phyloP scores from a whole-genome alignment of 2,329 filamentous ascomycete genomes.

The Nectriaceae sp. region DNA sequence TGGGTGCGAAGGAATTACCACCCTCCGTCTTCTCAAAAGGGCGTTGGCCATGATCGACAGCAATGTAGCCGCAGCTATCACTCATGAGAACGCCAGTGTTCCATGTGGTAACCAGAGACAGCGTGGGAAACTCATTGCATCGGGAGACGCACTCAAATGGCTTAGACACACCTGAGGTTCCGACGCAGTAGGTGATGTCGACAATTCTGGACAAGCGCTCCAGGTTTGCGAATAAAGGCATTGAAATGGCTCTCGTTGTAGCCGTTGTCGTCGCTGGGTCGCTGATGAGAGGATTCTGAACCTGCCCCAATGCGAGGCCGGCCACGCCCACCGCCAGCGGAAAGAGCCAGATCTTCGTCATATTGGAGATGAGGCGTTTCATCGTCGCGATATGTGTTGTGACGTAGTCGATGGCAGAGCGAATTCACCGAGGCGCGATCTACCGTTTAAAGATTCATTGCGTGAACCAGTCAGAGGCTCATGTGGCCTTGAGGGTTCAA shows the following conservation, averaged over 20 bases:
- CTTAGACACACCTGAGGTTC: slow-evolving; percentile 75
- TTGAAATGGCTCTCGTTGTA: slow-evolving; percentile 47
- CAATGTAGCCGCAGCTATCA: slow-evolving; percentile 93
- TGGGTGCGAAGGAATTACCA: slow-evolving; percentile 7
- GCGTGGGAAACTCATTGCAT: slow-evolving; percentile 78
- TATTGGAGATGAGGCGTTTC: slow-evolving; percentile 2
- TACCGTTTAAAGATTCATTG: neutral
- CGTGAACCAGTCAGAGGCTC: neutral
- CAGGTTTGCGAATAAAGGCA: slow-evolving; percentile 72
- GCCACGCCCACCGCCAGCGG: slow-evolving; percentile 19
- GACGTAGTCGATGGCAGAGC: too few relatives aligned
- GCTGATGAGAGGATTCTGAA: slow-evolving; percentile 13
- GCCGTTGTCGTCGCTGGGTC: neutral
- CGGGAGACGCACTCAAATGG: slow-evolving; percentile 86
- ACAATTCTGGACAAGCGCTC: slow-evolving; percentile 89
- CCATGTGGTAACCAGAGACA: slow-evolving; percentile 83
- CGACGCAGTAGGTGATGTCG: slow-evolving; percentile 93
- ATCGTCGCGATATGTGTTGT: slow-evolving; percentile 10
- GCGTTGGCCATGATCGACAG: slow-evolving; percentile 66
- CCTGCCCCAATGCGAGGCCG: slow-evolving; percentile 10
- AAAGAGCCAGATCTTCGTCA: slow-evolving; percentile 13
- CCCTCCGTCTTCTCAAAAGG: slow-evolving; percentile 12
- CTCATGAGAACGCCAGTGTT: slow-evolving; percentile 84
- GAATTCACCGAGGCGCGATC: neutral
- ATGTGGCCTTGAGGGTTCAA: neutral